These are phyloP conservation scores for Gossypium schwendimanii DNA, from an alignment of 441 rosid genomes.

Conservation along the genomic window DNA sequence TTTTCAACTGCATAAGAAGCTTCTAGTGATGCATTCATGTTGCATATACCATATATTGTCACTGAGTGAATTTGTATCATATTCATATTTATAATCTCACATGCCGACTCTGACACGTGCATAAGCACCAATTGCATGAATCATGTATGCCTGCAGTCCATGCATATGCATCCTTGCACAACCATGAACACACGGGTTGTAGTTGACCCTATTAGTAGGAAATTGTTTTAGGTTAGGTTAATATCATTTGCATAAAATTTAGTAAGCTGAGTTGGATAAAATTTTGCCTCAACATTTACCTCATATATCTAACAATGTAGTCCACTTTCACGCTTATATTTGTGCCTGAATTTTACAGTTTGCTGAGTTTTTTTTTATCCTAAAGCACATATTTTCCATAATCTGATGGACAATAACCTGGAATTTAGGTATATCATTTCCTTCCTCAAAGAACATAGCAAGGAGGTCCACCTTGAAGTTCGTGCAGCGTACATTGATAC, in stretches of 20 bases:
- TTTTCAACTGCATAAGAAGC: neutral
- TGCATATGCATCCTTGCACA: conserved; percentile 1
- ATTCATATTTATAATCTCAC: neutral
- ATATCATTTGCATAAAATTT: neutral
- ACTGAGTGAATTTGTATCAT: neutral
- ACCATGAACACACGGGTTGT: neutral
- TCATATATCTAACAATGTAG: neutral
- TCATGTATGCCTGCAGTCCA: neutral
- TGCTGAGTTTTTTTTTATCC: neutral
- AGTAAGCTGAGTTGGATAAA: neutral
- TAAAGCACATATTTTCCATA: conserved; percentile 1
- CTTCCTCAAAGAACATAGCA: conserved; percentile 91
- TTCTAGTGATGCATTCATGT: neutral
- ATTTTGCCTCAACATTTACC: neutral
- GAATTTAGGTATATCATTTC: conserved; percentile 65
- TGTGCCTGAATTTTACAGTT: neutral
- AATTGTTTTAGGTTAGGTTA: neutral
- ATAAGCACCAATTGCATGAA: neutral
- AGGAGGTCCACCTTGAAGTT: conserved; percentile 81
- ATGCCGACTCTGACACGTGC: neutral
- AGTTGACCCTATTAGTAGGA: neutral
- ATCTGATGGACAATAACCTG: conserved; percentile 14
- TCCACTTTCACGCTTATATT: neutral
- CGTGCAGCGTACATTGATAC: conserved; percentile 94
- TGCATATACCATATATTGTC: neutral